Base-by-base conservation (phyloP, 495 filamentous ascomycete species). In the Penicillium angulare region DNA sequence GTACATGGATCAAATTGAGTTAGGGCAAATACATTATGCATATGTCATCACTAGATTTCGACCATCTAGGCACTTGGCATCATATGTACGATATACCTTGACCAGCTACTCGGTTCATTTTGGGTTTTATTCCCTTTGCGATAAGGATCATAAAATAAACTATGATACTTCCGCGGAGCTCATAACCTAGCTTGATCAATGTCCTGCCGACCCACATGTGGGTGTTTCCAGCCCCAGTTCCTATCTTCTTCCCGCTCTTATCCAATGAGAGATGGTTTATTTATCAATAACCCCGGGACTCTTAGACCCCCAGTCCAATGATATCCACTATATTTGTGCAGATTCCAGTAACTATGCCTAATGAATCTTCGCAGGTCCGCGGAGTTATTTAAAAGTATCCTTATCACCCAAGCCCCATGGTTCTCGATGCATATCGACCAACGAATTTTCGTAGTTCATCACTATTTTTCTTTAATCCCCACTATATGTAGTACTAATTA, bases 331-430 rank as follows among this genome's bases (percentile, higher is more conserved):
- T 38, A 0, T 60, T 60, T 24, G 15, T 66, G 26, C 67, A 60
- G 21, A 21, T 55, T 13, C 59, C 73, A 13, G 61, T 66, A 34
- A n/a, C n/a, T n/a, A n/a, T n/a, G n/a, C n/a, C n/a, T n/a, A n/a
- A n/a, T n/a, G n/a, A n/a, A n/a, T n/a, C n/a, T n/a, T n/a, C n/a
- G n/a, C n/a, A n/a, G n/a, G n/a, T n/a, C n/a, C n/a, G n/a, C n/a
- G n/a, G n/a, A n/a, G n/a, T n/a, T n/a, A n/a, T n/a, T n/a, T n/a
- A n/a, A n/a, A n/a, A n/a, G n/a, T n/a, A n/a, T n/a, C n/a, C n/a
- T n/a, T n/a, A n/a, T n/a, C n/a, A n/a, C n/a, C n/a, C n/a, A n/a
- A n/a, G n/a, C n/a, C n/a, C n/a, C n/a, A n/a, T n/a, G n/a, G n/a
- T n/a, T n/a, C n/a, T n/a, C n/a, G n/a, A n/a, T n/a, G n/a, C n/a